These are phyloP conservation scores for Gigaspora rosea DNA, from an alignment of 192 early-diverging fungal genomes.

Conservation along the genomic window DNA sequence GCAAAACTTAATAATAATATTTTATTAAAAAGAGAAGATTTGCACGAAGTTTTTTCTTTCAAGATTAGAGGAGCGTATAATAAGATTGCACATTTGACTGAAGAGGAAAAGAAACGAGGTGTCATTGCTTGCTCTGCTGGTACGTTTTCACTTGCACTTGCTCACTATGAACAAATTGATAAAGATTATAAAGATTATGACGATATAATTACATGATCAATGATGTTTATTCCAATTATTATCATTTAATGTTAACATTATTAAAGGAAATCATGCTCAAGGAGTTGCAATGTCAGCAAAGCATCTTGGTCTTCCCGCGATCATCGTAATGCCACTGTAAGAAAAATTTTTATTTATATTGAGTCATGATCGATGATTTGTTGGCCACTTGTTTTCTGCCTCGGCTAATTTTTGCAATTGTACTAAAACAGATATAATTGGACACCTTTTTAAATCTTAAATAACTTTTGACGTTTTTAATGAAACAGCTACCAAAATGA, in stretches of 20 bases:
- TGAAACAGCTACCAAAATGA: too few relatives aligned
- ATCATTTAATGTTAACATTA: background rate
- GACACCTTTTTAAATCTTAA: too few relatives aligned
- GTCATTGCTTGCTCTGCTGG: conserved; percentile 97
- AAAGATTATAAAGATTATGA: too few relatives aligned
- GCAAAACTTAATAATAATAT: conserved; percentile 67
- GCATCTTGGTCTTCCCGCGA: conserved; percentile 88
- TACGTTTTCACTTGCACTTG: background rate
- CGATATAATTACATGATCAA: too few relatives aligned
- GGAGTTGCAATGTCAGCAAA: conserved; percentile 93
- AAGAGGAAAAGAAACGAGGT: conserved; percentile 77
- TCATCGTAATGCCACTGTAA: conserved; percentile 94
- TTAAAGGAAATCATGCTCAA: conserved; percentile 91
- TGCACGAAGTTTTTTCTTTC: conserved; percentile 97
- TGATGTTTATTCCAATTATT: background rate
- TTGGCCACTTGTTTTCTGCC: background rate
- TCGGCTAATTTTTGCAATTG: too few relatives aligned
- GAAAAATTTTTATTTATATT: too few relatives aligned
- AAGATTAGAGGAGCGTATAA: conserved; percentile 99
- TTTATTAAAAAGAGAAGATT: conserved; percentile 92
- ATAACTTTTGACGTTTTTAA: too few relatives aligned
- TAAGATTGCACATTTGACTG: conserved; percentile 78
- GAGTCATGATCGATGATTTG: background rate
- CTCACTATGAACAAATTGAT: background rate
- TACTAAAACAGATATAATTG: too few relatives aligned